Evolutionary conservation across 2,329 filamentous ascomycete species (phyloP), one percentile per base, ranked within the genome.

Genomic region (Metarhizium brunneum): DNA sequence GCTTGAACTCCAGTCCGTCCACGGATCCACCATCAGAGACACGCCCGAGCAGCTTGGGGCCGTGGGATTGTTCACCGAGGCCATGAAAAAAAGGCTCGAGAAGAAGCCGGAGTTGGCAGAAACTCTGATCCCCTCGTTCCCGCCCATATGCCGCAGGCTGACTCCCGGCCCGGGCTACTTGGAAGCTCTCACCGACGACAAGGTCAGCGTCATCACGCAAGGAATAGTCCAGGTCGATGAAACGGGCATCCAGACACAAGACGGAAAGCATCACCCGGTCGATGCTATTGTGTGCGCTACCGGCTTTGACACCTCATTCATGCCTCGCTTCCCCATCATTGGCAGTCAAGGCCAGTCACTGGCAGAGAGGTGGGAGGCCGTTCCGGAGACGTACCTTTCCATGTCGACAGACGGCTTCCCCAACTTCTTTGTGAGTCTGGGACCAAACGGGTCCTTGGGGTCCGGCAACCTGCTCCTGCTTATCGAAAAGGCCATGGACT

Each of bases 261-360:
- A 30, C 36, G 50, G 36, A 6, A 18, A 14, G 14, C 36, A 43
- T 14, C 62, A 78, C 48, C 69, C 76, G 50, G 73, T 81, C 16
- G 81, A 84, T 61, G 73, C 71, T 20, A 76, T 84, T 32, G 69
- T 83, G 51, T 81, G 78, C 59, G 78, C 78, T 25, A 81, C 78
- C 0, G 78, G 79, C 3, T 81, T 80, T 61, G 73, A 81, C 60
- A 73, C 73, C n/a, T 78, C 75, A 1, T 80, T 79, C 62, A 62
- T 69, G 5, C 77, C 78, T 4, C 71, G 73, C 1, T 81, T 79
- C 57, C 76, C 76, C 2, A 63, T 80, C 35, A 63, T 75, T 3
- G 77, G 77, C 5, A 68, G 73, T 35, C 61, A 70, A 32, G 76
- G 76, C 25, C 32, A 35, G 8, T 75, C 79, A 56, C 69, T 82